Evolutionary conservation across 352 stramenopile species (phyloP), one percentile per base, ranked within the genome.

Genomic region (Globisporangium echinulatum): DNA sequence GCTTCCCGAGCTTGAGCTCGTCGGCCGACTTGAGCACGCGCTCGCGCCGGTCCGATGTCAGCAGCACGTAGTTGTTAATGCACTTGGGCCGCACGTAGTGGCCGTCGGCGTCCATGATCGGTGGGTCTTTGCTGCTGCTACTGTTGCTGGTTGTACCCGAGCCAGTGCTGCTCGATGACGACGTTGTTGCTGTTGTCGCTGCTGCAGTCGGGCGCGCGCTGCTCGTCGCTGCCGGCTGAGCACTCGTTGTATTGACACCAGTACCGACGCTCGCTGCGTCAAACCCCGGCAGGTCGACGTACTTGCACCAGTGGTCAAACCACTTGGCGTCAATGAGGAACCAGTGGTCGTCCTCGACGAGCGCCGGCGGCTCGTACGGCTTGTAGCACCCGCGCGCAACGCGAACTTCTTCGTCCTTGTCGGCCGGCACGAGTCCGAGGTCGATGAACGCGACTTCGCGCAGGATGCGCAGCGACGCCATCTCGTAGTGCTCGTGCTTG

Each of bases 251-350:
- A 17, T 9, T 8, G 8, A 56, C 40, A 13, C 7, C 7, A 8
- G 40, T 13, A 44, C 40, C 11, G 7, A 44, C 11, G 40, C 40
- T 44, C 40, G 40, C 3, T 14, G 7, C 11, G 40, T 13, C 11
- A 4, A 8, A 8, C 54, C 66, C 14, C 13, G 57, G 66, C 7
- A 83, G 37, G 17, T 71, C 67, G 47, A 92, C 78, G 68, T 92
- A 95, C 59, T 86, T 82, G 68, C 75, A 87, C 86, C 86, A 95
- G 50, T 92, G 82, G 36, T 89, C 77, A 62, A 83, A 95, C 84
- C 84, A 95, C 40, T 86, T 92, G 40, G 77, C 80, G 43, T 94
- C 85, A 25, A 95, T 62, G 38, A 95, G 54, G 61, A 88, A 95
- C 86, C 86, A 95, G 3, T 78, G 72, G 25, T 95, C 86, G 19